Evolutionary conservation across 805 yeast species (phyloP).

Genomic region (Cyberlindnera samutprakarnensis): DNA sequence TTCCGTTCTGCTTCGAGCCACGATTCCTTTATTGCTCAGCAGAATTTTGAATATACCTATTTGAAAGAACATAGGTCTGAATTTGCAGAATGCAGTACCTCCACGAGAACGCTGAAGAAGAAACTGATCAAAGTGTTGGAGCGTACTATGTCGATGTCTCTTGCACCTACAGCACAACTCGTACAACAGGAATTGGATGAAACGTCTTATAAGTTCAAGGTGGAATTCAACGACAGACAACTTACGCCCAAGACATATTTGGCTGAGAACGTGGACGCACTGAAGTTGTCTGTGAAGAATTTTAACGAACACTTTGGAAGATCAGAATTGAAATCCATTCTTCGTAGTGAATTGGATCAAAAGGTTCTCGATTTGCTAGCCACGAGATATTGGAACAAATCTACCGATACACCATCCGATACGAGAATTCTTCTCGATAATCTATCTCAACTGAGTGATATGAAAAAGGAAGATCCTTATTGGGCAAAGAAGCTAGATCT

Average conservation of each 20-base stretch:
- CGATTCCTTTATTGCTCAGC: constrained; percentile 61
- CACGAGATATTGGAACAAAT: constrained; percentile 84
- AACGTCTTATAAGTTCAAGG: constrained; percentile 85
- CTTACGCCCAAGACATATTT: constrained; percentile 91
- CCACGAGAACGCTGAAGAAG: constrained; percentile 67
- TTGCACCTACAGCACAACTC: constrained; percentile 78
- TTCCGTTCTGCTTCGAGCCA: constrained; percentile 50
- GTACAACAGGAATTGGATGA: constrained; percentile 93
- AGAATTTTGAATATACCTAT: constrained; percentile 54
- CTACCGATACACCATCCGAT: constrained; percentile 11
- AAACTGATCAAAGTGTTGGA: constrained; percentile 85
- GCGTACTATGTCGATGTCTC: constrained; percentile 80
- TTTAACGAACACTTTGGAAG: constrained; percentile 78
- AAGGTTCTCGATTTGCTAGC: constrained; percentile 82
- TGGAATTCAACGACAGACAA: constrained; percentile 91
- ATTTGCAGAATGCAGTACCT: constrained; percentile 59
- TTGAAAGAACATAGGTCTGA: constrained; percentile 57
- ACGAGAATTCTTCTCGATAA: constrained; percentile 30
- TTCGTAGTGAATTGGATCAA: constrained; percentile 85
- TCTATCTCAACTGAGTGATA: constrained; percentile 46
- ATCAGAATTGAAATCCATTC: constrained; percentile 67
- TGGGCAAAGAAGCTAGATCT: constrained; percentile 88
- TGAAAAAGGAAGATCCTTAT: constrained; percentile 60
- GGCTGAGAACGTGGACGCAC: constrained; percentile 82
- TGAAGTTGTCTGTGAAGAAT: constrained; percentile 83